These are phyloP conservation scores for Rubia tinctorum DNA, from an alignment of 305 asterid genomes.

Conservation along the genomic window DNA sequence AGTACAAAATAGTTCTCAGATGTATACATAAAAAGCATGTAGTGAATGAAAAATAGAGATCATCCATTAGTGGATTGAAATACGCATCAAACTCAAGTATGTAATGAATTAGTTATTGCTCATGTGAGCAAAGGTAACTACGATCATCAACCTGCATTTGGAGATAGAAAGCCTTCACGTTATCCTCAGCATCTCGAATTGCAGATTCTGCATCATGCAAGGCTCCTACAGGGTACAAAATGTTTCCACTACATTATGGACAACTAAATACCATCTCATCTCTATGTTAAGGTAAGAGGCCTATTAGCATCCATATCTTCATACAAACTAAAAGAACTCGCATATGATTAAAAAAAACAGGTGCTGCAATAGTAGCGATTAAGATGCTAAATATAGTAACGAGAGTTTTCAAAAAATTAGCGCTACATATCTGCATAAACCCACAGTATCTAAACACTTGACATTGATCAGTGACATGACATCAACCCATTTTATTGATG, in stretches of 20 bases:
- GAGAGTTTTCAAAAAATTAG: no score
- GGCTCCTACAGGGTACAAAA: slow-evolving; percentile 21
- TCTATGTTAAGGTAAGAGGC: neutral
- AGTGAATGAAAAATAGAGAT: neutral
- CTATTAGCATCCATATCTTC: neutral
- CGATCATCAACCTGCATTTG: slow-evolving; percentile 37
- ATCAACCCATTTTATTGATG: slow-evolving; percentile 53
- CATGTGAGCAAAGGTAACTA: neutral
- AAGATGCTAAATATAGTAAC: no score
- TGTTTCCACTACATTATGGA: neutral
- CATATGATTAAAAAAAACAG: no score
- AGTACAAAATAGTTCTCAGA: neutral
- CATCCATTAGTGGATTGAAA: no score
- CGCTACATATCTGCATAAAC: slow-evolving; percentile 51
- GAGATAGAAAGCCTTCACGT: slow-evolving; percentile 36
- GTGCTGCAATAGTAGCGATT: no score
- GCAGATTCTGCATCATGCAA: slow-evolving; percentile 38
- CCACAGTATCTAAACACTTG: slow-evolving; percentile 73
- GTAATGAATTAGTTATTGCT: neutral
- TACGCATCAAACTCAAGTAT: no score
- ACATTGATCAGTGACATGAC: slow-evolving; percentile 65
- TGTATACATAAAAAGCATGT: no score
- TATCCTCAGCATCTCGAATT: slow-evolving; percentile 33
- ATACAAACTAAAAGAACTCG: neutral
- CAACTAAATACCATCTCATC: neutral